Evolutionary conservation across 2,329 filamentous ascomycete species (phyloP).

Genomic region (Colletotrichum abscissum): DNA sequence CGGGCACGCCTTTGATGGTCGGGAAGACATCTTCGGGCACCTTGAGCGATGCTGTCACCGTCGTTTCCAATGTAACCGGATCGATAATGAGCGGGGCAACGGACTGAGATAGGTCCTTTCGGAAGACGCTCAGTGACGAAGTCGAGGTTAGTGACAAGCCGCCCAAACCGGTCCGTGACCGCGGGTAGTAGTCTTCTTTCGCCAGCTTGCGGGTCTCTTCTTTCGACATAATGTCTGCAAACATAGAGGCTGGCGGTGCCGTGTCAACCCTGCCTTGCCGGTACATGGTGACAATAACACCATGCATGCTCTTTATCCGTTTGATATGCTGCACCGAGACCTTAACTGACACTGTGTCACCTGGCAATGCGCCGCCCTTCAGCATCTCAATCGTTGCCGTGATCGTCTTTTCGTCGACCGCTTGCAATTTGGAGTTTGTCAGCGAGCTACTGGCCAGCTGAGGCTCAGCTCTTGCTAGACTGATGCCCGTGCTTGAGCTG

Average conservation of each 20-base stretch:
- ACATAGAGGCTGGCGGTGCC: slow-evolving; percentile 64
- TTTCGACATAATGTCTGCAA: slow-evolving; percentile 64
- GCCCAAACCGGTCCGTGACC: slow-evolving; percentile 86
- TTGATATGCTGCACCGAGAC: slow-evolving; percentile 90
- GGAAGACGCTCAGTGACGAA: slow-evolving; percentile 90
- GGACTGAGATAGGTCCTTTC: slow-evolving; percentile 92
- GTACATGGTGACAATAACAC: slow-evolving; percentile 92
- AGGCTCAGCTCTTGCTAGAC: slow-evolving; percentile 47
- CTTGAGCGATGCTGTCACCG: slow-evolving; percentile 84
- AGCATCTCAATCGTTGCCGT: slow-evolving; percentile 86
- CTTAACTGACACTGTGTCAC: slow-evolving; percentile 83
- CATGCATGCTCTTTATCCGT: slow-evolving; percentile 88
- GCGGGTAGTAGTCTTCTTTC: slow-evolving; percentile 87
- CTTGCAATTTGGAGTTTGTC: slow-evolving; percentile 56
- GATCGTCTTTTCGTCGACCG: slow-evolving; percentile 79
- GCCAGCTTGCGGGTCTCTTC: slow-evolving; percentile 76
- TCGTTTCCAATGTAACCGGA: slow-evolving; percentile 79
- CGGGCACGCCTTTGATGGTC: slow-evolving; percentile 89
- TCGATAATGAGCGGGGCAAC: slow-evolving; percentile 91
- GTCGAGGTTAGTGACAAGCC: slow-evolving; percentile 88
- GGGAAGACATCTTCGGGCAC: slow-evolving; percentile 93
- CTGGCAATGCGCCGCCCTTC: slow-evolving; percentile 85
- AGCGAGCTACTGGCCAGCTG: slow-evolving; percentile 46
- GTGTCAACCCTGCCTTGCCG: slow-evolving; percentile 92
- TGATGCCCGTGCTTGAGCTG: slow-evolving; percentile 74